Evolutionary conservation across 331 rosid genomes (phyloP), one percentile per base, ranked within the genome.

Genomic region (Rhamnella rubrinervis): DNA sequence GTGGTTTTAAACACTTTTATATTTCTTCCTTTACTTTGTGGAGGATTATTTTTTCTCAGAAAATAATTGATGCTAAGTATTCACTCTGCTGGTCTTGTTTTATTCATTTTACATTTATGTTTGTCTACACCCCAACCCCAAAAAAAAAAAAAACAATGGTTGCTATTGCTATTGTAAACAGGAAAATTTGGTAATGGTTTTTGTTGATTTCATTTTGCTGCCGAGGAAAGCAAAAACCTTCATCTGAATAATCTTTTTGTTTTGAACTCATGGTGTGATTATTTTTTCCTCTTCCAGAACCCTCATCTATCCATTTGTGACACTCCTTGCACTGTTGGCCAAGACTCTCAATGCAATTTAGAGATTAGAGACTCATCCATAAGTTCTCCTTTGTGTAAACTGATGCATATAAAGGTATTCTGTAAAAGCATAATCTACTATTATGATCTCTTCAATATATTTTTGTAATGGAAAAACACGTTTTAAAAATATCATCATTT

Each of bases 381-480:
- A 55, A 82, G 95, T 80, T 67, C 70, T 72, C 78, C 77, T 66
- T 76, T 93, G 85, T 93, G 98, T 88, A 87, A 76, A 76, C 84
- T 93, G 89, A 89, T 83, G 85, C 82, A 76, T 68, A 77, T 81
- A 64, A 91, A 93, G 98, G 98, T 91, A 90, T 50, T 63, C 35
- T 31, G 4, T 49, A 56, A 49, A 59, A 49, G 49, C 52, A 61
- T 52, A 72, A 49, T 49, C 40, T 78, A 19, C 63, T 76, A 61
- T 70, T 70, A 41, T 38, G 47, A 31, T 18, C 23, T 55, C 38
- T 61, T 75, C 18, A 40, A 50, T 52, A 49, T 55, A 49, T 53
- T 41, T 21, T 44, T 28, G 44, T 3, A 49, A 31, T 38, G 55
- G 50, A 60, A 66, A 40, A 61, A 38, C 37, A 57, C 68, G 14